These are phyloP conservation scores for Neonectria ditissima DNA, from an alignment of 2,329 filamentous ascomycete genomes.

Conservation along the genomic window DNA sequence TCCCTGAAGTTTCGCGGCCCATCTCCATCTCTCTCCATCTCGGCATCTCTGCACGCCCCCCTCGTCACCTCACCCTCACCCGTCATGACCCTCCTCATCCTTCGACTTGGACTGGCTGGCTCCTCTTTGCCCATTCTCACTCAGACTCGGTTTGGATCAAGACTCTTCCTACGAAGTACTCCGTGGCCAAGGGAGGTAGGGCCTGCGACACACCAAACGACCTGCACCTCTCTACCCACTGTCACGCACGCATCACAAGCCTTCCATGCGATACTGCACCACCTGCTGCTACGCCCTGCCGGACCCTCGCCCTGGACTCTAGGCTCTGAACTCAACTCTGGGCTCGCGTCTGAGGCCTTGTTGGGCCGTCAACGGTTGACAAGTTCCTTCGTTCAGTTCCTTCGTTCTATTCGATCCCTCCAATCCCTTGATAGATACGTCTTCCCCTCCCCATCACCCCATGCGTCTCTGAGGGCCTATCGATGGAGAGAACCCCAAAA, in stretches of 20 bases:
- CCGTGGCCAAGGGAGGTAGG: neutral
- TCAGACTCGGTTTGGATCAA: neutral
- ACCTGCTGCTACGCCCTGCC: conserved; percentile 1
- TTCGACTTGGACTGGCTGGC: neutral
- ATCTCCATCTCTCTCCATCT: too few species aligned
- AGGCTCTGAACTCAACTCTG: too few species aligned
- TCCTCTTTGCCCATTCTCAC: neutral
- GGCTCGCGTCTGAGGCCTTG: neutral
- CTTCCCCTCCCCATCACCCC: neutral
- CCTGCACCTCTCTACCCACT: neutral
- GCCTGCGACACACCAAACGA: neutral
- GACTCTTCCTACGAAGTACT: too few species aligned
- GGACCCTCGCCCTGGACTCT: conserved; percentile 1
- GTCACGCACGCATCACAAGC: neutral
- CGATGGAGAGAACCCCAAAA: neutral
- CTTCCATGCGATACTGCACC: neutral
- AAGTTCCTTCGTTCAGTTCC: neutral
- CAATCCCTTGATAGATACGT: neutral
- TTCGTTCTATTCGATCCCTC: neutral
- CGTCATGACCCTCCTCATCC: neutral
- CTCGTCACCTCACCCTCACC: neutral
- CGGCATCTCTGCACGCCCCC: neutral
- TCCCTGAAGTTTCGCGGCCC: neutral
- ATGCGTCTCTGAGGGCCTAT: neutral
- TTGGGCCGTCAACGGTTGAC: neutral